phyloP scores from a whole-genome alignment of 495 filamentous ascomycete genomes.

The Hyaloscypha hepaticicola region DNA sequence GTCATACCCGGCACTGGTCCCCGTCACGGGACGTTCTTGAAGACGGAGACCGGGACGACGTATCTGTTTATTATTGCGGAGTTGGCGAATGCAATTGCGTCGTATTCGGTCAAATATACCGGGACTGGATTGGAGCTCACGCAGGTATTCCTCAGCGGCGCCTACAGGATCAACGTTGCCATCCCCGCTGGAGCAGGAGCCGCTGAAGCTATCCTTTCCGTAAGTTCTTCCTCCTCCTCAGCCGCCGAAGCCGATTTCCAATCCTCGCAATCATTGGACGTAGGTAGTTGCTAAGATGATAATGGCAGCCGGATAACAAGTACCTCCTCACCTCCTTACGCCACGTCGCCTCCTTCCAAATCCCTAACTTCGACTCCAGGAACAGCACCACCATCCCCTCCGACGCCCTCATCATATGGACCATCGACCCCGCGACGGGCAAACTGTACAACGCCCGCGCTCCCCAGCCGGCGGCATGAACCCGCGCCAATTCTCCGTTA shows the following conservation, averaged over 20 bases:
- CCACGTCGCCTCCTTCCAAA: slow-evolving; percentile 48
- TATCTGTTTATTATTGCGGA: slow-evolving; percentile 66
- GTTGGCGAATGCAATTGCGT: slow-evolving; percentile 55
- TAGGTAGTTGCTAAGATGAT: neutral
- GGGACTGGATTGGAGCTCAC: slow-evolving; percentile 46
- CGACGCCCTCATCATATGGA: slow-evolving; percentile 33
- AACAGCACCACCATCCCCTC: slow-evolving; percentile 43
- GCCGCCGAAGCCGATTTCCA: slow-evolving; percentile 37
- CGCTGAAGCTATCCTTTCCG: slow-evolving; percentile 55
- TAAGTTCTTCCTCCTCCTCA: slow-evolving; percentile 13
- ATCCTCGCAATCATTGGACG: slow-evolving; percentile 38
- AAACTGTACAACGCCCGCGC: slow-evolving; percentile 46
- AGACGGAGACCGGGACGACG: slow-evolving; percentile 39
- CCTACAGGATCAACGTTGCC: slow-evolving; percentile 39
- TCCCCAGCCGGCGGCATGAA: slow-evolving; percentile 56
- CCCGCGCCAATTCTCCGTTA: slow-evolving; percentile 67
- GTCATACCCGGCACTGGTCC: slow-evolving; percentile 58
- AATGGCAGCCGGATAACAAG: slow-evolving; percentile 46
- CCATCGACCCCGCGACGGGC: slow-evolving; percentile 48
- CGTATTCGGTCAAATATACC: slow-evolving; percentile 58
- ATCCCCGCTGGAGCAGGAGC: slow-evolving; percentile 45
- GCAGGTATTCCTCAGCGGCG: slow-evolving; percentile 38
- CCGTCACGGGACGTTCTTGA: slow-evolving; percentile 64
- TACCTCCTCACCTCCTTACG: slow-evolving; percentile 67
- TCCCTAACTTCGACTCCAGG: slow-evolving; percentile 43